Conservation (phyloP, 148 eudicot genomes). For the Amaranthus hypochondriacus region DNA sequence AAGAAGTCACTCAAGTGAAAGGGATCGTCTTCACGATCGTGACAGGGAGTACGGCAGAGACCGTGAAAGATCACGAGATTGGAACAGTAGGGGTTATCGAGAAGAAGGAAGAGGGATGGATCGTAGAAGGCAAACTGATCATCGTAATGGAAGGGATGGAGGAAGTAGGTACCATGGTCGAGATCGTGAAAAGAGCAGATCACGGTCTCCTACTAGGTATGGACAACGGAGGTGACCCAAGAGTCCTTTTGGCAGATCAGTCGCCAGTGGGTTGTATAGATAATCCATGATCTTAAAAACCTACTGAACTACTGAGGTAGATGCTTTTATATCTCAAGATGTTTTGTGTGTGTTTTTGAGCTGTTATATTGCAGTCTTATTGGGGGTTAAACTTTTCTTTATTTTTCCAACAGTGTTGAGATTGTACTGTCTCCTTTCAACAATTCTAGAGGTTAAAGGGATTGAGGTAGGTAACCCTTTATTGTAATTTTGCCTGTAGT, state of each 20-base stretch:
- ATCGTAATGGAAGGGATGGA: slow-evolving; percentile 64
- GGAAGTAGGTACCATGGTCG: slow-evolving; percentile 54
- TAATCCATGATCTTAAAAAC: slow-evolving; percentile 27
- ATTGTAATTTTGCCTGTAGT: slow-evolving; percentile 20
- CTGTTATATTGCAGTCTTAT: slow-evolving; percentile 22
- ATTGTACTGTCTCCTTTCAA: slow-evolving; percentile 39
- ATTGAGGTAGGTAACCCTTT: slow-evolving; percentile 41
- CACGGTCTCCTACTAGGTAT: slow-evolving; percentile 60
- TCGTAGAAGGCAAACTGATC: slow-evolving; percentile 32
- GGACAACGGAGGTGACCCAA: slow-evolving; percentile 51
- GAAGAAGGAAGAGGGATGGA: slow-evolving; percentile 48
- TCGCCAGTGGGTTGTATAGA: slow-evolving; percentile 26
- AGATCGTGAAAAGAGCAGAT: slow-evolving; percentile 61
- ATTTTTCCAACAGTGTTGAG: slow-evolving; percentile 45
- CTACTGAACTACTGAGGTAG: slow-evolving; percentile 38
- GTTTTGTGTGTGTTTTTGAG: slow-evolving; percentile 27
- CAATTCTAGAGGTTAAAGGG: slow-evolving; percentile 34
- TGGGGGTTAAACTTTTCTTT: slow-evolving; percentile 35
- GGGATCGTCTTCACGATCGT: slow-evolving; percentile 57
- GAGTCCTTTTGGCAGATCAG: slow-evolving; percentile 32
- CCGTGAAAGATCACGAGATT: slow-evolving; percentile 47
- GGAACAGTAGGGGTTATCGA: slow-evolving; percentile 48
- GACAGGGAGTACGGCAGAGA: slow-evolving; percentile 47
- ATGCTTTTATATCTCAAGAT: slow-evolving; percentile 29
- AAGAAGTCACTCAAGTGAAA: slow-evolving; percentile 77